Conservation (phyloP, 2,329 filamentous ascomycete species). For the Tympanopsis confertula region DNA sequence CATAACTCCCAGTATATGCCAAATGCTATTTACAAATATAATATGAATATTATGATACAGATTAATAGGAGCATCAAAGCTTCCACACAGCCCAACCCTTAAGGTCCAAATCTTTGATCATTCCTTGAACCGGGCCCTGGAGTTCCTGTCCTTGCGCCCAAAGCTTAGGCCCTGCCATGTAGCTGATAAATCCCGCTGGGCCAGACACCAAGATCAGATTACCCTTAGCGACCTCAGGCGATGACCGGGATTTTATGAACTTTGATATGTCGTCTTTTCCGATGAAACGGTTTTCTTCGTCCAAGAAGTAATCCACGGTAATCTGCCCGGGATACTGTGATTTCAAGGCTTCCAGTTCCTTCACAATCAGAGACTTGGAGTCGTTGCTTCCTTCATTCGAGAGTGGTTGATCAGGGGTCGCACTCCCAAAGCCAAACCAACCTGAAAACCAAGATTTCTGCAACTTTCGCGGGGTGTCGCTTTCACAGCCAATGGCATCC, state of each 20-base stretch:
- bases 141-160: slow-evolving; percentile 63
- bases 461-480: slow-evolving; percentile 22
- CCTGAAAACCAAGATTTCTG: slow-evolving; percentile 11
- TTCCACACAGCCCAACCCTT: neutral
- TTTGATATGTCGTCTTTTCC: slow-evolving; percentile 31
- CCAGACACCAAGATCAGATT: slow-evolving; percentile 77
- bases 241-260: slow-evolving; percentile 10
- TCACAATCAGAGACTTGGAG: slow-evolving; percentile 38
- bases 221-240: slow-evolving; percentile 27
- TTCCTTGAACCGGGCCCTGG: slow-evolving; percentile 64
- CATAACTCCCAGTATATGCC: too few relatives aligned
- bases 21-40: neutral
- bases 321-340: slow-evolving; percentile 40
- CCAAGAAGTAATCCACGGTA: slow-evolving; percentile 65
- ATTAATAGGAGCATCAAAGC: neutral
- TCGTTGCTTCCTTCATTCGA: slow-evolving; percentile 10
- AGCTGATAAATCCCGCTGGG: slow-evolving; percentile 76
- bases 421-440: slow-evolving; percentile 4
- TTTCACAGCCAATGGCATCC: slow-evolving; percentile 52
- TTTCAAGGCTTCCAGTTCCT: slow-evolving; percentile 53
- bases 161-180: slow-evolving; percentile 69
- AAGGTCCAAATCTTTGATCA: slow-evolving; percentile 41
- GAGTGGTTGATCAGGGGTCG: slow-evolving; percentile 3
- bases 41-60: neutral
- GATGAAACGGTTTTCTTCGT: slow-evolving; percentile 65